These are phyloP conservation scores for Crucihimalaya himalaica DNA, from an alignment of 345 rosid genomes.

Conservation along the genomic window DNA sequence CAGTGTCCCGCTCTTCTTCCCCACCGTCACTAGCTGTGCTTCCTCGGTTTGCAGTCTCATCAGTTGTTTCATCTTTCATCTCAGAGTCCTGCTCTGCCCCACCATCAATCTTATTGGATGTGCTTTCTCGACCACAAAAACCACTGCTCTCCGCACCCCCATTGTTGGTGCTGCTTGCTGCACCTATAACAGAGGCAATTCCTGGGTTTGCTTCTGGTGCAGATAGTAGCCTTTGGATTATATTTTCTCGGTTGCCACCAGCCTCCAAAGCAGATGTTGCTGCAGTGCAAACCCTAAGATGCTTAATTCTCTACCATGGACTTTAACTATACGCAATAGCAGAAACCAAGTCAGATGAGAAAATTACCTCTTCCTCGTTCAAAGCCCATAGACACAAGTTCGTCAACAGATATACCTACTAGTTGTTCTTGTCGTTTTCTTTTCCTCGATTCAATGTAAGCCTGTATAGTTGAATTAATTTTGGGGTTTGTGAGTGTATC, in stretches of 20 bases:
- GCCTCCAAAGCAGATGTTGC: constrained; percentile 60
- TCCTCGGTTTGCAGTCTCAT: constrained; percentile 38
- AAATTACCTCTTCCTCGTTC: constrained; percentile 67
- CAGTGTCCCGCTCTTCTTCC: constrained; percentile 59
- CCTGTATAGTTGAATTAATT: constrained; percentile 65
- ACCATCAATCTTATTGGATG: constrained; percentile 24
- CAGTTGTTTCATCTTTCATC: constrained; percentile 68
- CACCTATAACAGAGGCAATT: too few species aligned
- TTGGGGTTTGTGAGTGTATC: constrained; percentile 85
- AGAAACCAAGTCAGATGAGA: background rate
- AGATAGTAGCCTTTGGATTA: constrained; percentile 53
- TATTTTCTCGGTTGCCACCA: constrained; percentile 54
- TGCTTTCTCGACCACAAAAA: background rate
- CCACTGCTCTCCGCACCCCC: background rate
- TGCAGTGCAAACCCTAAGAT: constrained; percentile 41
- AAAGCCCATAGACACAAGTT: constrained; percentile 90
- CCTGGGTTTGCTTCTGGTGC: constrained; percentile 34
- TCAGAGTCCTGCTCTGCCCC: constrained; percentile 58
- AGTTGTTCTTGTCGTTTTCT: constrained; percentile 55
- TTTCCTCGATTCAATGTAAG: constrained; percentile 69
- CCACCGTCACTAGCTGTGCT: constrained; percentile 25
- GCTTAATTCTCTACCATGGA: background rate
- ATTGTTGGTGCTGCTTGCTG: background rate
- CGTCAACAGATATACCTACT: constrained; percentile 47
- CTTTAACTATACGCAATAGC: background rate